Evolutionary conservation across 164 flowering plant species (phyloP).

Genomic region (Aristolochia contorta): DNA sequence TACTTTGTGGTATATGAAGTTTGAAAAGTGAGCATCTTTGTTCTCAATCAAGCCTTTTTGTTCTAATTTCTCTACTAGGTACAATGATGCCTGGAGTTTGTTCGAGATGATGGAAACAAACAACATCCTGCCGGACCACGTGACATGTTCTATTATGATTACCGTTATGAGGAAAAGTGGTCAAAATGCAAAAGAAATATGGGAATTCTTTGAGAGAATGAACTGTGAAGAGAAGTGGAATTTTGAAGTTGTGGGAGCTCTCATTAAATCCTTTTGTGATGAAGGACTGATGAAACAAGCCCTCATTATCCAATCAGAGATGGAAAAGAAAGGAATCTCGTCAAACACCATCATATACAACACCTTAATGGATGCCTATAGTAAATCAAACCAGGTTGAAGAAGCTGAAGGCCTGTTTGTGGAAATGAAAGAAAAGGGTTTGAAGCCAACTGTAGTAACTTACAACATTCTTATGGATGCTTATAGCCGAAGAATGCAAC

Average conservation of each 20-base stretch:
- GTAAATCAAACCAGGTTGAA: constrained; percentile 65
- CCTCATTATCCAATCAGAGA: constrained; percentile 69
- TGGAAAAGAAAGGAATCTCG: constrained; percentile 74
- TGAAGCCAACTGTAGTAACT: constrained; percentile 53
- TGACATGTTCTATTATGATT: constrained; percentile 69
- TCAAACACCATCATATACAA: constrained; percentile 69
- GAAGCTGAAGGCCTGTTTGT: constrained; percentile 91
- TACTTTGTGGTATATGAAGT: not conserved
- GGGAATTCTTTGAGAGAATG: constrained; percentile 84
- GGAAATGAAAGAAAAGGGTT: constrained; percentile 72
- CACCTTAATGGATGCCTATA: constrained; percentile 74
- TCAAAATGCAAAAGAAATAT: constrained; percentile 68
- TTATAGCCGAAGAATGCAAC: constrained; percentile 85
- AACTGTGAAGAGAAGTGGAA: constrained; percentile 69
- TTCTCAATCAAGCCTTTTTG: not conserved
- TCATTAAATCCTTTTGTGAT: constrained; percentile 82
- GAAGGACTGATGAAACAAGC: constrained; percentile 89
- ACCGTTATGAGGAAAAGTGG: constrained; percentile 77
- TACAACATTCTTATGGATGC: constrained; percentile 88
- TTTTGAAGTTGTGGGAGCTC: constrained; percentile 63
- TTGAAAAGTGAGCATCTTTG: not conserved
- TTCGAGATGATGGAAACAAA: constrained; percentile 55
- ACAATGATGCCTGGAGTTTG: constrained; percentile 67
- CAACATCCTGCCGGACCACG: constrained; percentile 67
- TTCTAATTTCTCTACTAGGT: constrained; percentile 30